Evolutionary conservation across 306 rosid species (phyloP).

Genomic region (Calophaca sinica): DNA sequence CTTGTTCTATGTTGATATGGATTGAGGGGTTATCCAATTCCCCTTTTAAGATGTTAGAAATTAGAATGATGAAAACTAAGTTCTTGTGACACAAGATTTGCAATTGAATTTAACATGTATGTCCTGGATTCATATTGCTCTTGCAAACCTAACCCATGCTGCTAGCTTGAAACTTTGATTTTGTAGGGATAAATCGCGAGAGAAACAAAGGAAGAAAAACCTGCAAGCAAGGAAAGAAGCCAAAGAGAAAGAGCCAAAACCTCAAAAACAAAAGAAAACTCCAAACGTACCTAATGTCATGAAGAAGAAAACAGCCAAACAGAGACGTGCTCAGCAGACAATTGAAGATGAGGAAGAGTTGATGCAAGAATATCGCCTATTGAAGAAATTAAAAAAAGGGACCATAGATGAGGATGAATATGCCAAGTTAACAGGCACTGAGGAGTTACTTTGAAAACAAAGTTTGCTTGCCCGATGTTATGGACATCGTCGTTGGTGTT

Average conservation of each 20-base stretch:
- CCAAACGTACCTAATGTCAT: slow-evolving; percentile 45
- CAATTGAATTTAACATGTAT: background rate
- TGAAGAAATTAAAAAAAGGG: slow-evolving; percentile 90
- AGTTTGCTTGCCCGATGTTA: slow-evolving; percentile 33
- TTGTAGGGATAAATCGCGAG: slow-evolving; percentile 83
- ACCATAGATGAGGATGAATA: slow-evolving; percentile 75
- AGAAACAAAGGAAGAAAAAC: slow-evolving; percentile 90
- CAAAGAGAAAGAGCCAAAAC: slow-evolving; percentile 64
- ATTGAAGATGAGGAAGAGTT: slow-evolving; percentile 88
- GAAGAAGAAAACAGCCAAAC: slow-evolving; percentile 87
- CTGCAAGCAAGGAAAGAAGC: slow-evolving; percentile 78
- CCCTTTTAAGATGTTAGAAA: slow-evolving; percentile 17
- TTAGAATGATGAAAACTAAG: slow-evolving; percentile 22
- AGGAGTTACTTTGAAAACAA: slow-evolving; percentile 68
- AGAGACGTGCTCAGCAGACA: slow-evolving; percentile 86
- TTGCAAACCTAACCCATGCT: slow-evolving; percentile 31
- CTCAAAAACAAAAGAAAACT: slow-evolving; percentile 56
- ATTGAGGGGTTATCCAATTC: slow-evolving; percentile 23
- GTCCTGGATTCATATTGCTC: slow-evolving; percentile 11
- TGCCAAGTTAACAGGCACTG: slow-evolving; percentile 83
- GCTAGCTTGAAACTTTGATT: slow-evolving; percentile 31
- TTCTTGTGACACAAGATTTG: background rate
- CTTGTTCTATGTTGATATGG: slow-evolving; percentile 12
- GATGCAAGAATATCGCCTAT: slow-evolving; percentile 73
- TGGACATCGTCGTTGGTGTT: slow-evolving; percentile 26